Base-by-base conservation (phyloP, 2,329 filamentous ascomycete genomes). In the Aspergillus brunneoviolaceus region DNA sequence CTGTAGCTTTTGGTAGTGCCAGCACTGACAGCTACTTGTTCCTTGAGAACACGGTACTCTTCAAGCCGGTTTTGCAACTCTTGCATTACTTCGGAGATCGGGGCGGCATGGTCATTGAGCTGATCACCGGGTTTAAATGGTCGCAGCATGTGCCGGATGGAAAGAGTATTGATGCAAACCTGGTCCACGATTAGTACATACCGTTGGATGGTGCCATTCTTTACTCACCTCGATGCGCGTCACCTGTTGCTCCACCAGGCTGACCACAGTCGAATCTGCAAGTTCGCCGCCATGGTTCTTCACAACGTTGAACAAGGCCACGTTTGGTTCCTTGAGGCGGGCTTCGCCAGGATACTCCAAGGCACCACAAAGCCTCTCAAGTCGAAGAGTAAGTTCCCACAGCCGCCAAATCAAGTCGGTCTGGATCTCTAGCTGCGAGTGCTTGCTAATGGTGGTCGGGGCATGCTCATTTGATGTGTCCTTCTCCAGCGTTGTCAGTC, bases 161-260 rank as follows among this genome's bases (percentile, higher is more conserved):
- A 81, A 54, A 97, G 84, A 0, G 91, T 92, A 33, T 89, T 90
- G 67, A 93, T 85, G 72, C 91, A 95, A 55, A 91, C 89, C 92
- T 96, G 66, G 14, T 76, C 5, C 69, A 52, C 51, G 21, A 61
- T 66, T 29, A 67, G 56, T 23, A 60, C 19, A 23, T 2, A 48
- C 42, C 39, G 12, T n/a, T 19, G 21, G 58, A 53, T 42, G 31
- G 51, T 55, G 35, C 11, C 23, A 16, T 16, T 6, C 29, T n/a
- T 16, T 2, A 78, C 88, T 77, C 81, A 96, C 92, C 87, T 99
- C 95, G 74, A 99, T 96, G 70, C 95, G 87, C 74, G 90, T 93
- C 67, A 99, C 90, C 82, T 97, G 92, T 73, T 98, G 93, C 74
- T 96, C 93, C 75, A 98, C 85, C 70, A 99, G 92, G 70, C 91